Base-by-base conservation (phyloP, 495 filamentous ascomycete species). In the Aspergillus baeticus region DNA sequence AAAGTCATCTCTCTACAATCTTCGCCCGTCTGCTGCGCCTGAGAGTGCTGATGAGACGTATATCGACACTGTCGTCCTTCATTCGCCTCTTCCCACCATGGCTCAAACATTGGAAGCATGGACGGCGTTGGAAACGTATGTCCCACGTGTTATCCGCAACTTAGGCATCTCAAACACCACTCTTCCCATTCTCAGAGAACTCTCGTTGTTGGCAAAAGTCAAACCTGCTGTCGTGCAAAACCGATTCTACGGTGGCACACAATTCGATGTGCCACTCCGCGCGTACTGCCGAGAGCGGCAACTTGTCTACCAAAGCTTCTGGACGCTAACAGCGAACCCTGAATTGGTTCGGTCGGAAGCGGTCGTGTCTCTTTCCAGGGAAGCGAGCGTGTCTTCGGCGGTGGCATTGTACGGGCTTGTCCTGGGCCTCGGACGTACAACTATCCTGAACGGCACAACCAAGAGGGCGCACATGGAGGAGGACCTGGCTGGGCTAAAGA, bases 241-340 rank as follows among this genome's bases (percentile, higher is more conserved):
- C 65, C 81, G 88, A 5, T 89, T 92, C 66, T 81, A 86, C 54
- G 69, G 71, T 2, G 74, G 69, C 2, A 87, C 82, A 4, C 55
- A 64, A 5, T 92, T 81, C 66, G 90, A 93, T 54, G 64, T 74
- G 1, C 66, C 74, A 2, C 58, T 92, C 7, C 80, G 89, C 10
- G 63, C 64, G 0, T 92, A 85, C 65, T 91, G 87, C 62, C 69
- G 74, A 13, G 76, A 81, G 33, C 69, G 80, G 6, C 74, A 72
- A 21, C 84, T 89, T 35, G 64, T 78, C 14, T 93, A 91, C 63
- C 88, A 93, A 66, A 79, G 82, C 18, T 93, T 91, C 71, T 91
- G 89, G 89, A 91, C 87, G 1, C 63, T 94, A 65, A 88, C 83
- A 0, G 90, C 81, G 0, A 93, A 94, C 59, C 81, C 76, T 10